A percentile compares a stretch with the other conserved stretches of the same genome.
These are phyloP conservation scores for Hansenula lynferdii DNA, from an alignment of 1,139 yeast genomes.

Conservation along the genomic window DNA sequence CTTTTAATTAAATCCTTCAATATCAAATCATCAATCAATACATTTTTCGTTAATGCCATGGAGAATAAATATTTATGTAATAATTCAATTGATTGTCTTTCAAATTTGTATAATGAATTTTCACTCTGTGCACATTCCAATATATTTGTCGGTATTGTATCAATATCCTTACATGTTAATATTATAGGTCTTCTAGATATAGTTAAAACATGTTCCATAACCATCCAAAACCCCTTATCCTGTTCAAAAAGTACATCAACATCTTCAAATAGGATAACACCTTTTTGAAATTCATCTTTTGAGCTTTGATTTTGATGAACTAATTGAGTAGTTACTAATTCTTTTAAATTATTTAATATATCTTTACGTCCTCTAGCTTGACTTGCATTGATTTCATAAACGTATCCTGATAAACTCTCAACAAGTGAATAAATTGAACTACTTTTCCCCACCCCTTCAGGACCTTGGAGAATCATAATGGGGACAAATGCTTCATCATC, in stretches of 20 bases:
- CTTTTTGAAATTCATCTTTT: conserved; percentile 43
- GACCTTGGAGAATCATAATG: conserved; percentile 64
- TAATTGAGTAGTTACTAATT: conserved; percentile 78
- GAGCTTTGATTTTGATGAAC: conserved; percentile 45
- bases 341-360: conserved; percentile 59
- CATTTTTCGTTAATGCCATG: conserved; percentile 34
- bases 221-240: conserved; percentile 69
- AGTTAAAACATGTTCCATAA: conserved; percentile 57
- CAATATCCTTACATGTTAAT: conserved; percentile 60
- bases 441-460: conserved; percentile 76
- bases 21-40: conserved; percentile 30
- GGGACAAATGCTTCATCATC: conserved; percentile 46
- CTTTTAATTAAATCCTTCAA: conserved; percentile 33
- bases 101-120: conserved; percentile 31
- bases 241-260: conserved; percentile 79
- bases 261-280: conserved; percentile 78
- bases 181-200: conserved; percentile 77
- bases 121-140: conserved; percentile 42
- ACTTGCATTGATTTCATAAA: conserved; percentile 78
- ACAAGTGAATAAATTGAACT: conserved; percentile 68
- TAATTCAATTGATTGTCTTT: conserved; percentile 21
- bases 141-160: conserved; percentile 50
- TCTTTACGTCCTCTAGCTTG: conserved; percentile 71
- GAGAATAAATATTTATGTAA: conserved; percentile 36
- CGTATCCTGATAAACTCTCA: conserved; percentile 60